Percentiles rank a stretch among this genome's conserved stretches.
These are phyloP conservation scores for Jimgerdemannia flammicorona DNA, from an alignment of 192 early-diverging fungal genomes.

Conservation along the genomic window DNA sequence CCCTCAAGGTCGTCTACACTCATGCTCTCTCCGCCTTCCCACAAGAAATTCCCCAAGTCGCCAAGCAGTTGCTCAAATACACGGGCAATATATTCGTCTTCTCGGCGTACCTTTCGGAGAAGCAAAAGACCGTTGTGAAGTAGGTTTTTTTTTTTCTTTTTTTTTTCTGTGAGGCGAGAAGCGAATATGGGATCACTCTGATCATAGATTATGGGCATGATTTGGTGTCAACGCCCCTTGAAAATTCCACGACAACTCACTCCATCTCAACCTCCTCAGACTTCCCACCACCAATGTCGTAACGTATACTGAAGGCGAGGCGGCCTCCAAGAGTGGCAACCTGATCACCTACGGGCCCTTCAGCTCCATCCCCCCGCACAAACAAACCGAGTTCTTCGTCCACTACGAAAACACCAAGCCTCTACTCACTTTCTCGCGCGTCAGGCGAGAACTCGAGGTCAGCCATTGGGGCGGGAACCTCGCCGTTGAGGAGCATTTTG, in stretches of 20 bases:
- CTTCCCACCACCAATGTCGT: slow-evolving; percentile 33
- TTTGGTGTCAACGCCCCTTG: too few relatives aligned
- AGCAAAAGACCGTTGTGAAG: slow-evolving; percentile 80
- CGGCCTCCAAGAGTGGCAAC: slow-evolving; percentile 40
- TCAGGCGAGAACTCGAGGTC: slow-evolving; percentile 71
- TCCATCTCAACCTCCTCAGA: slow-evolving; percentile 11
- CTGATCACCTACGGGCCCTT: slow-evolving; percentile 76
- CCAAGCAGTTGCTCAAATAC: slow-evolving; percentile 64
- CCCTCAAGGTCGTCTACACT: slow-evolving; percentile 45
- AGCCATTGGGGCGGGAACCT: slow-evolving; percentile 84
- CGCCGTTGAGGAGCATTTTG: slow-evolving; percentile 79
- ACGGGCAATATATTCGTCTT: slow-evolving; percentile 54
- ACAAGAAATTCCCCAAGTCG: slow-evolving; percentile 51
- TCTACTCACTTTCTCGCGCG: slow-evolving; percentile 51
- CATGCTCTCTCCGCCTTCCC: slow-evolving; percentile 50
- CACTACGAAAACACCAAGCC: slow-evolving; percentile 65
- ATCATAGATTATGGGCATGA: too few relatives aligned
- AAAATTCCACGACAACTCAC: too few relatives aligned
- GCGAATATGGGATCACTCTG: too few relatives aligned
- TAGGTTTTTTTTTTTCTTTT: slow-evolving; percentile 32
- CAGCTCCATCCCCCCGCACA: slow-evolving; percentile 35
- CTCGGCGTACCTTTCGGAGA: slow-evolving; percentile 62
- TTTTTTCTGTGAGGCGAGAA: too few relatives aligned
- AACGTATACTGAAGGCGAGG: slow-evolving; percentile 31
- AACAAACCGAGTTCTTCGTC: slow-evolving; percentile 41